Evolutionary conservation across 2,329 filamentous ascomycete species (phyloP).

Genomic region (Neonectria faginata): DNA sequence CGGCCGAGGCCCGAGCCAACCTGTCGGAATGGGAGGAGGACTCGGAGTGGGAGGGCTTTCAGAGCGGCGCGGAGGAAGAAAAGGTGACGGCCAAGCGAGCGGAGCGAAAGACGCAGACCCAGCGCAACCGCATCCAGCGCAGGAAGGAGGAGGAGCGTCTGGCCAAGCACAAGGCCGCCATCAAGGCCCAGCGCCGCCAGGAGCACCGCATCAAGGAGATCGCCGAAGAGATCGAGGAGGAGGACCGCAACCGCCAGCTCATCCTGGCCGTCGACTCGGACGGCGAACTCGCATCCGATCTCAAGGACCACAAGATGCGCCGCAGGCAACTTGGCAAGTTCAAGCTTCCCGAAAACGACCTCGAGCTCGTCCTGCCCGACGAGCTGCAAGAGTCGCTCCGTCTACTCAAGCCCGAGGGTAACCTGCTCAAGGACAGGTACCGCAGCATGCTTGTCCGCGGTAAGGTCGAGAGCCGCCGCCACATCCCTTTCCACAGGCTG

Average conservation of each 20-base stretch:
- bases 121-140: constrained; percentile 88
- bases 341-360: constrained; percentile 79
- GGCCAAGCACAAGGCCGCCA: constrained; percentile 79
- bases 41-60: constrained; percentile 89
- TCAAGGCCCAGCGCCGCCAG: constrained; percentile 80
- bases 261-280: constrained; percentile 52
- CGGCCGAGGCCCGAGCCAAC: constrained; percentile 74
- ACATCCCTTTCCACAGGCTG: constrained; percentile 84
- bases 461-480: constrained; percentile 85
- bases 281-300: constrained; percentile 61
- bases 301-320: constrained; percentile 73
- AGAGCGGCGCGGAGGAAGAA: constrained; percentile 81
- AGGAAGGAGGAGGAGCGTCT: constrained; percentile 88
- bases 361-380: constrained; percentile 85
- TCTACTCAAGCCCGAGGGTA: constrained; percentile 93
- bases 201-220: constrained; percentile 78
- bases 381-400: constrained; percentile 85
- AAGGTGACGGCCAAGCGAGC: constrained; percentile 75
- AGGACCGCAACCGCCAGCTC: constrained; percentile 63
- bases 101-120: constrained; percentile 84
- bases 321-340: constrained; percentile 79
- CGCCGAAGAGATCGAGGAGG: constrained; percentile 69
- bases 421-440: constrained; percentile 91
- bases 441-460: constrained; percentile 88
- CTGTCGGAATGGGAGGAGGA: constrained; percentile 84